These are phyloP conservation scores for Globisporangium cederbergense DNA, from an alignment of 352 stramenopile genomes.

Conservation along the genomic window DNA sequence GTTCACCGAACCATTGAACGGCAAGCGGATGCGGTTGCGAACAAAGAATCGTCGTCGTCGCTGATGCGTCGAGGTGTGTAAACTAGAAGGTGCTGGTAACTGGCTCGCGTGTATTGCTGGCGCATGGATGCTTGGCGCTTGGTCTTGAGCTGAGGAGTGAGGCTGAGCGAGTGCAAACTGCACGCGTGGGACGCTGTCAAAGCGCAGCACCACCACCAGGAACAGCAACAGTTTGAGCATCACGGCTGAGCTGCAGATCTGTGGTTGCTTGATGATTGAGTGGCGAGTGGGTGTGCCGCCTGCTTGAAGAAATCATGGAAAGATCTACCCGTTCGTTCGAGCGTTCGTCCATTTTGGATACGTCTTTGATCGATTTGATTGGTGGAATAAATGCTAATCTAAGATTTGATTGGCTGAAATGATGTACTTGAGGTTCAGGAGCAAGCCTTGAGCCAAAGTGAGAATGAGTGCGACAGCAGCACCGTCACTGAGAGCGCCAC, in stretches of 20 bases:
- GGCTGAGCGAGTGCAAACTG: not conserved
- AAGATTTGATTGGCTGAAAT: not conserved
- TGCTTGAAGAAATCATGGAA: too few relatives aligned
- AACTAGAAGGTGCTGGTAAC: too few relatives aligned
- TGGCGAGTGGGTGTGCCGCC: too few relatives aligned
- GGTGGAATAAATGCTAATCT: not conserved
- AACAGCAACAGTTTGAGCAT: constrained; percentile 7
- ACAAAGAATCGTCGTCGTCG: not conserved
- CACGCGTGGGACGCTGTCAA: not conserved
- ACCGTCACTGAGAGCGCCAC: too few relatives aligned
- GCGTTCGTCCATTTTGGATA: not conserved
- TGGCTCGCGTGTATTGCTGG: not conserved
- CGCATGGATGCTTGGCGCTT: not conserved
- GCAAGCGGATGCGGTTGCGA: constrained; percentile 1
- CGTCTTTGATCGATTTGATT: not conserved
- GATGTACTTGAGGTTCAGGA: too few relatives aligned
- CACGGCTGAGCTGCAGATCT: too few relatives aligned
- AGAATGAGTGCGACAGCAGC: too few relatives aligned
- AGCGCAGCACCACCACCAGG: not conserved
- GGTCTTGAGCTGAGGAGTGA: not conserved
- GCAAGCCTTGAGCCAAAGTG: too few relatives aligned
- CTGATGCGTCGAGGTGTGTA: not conserved
- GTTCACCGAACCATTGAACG: constrained; percentile 11
- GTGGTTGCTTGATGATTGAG: not conserved
- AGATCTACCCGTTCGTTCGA: too few relatives aligned